Conservation (phyloP, 1,139 yeast genomes). For the Pichia sp. region DNA sequence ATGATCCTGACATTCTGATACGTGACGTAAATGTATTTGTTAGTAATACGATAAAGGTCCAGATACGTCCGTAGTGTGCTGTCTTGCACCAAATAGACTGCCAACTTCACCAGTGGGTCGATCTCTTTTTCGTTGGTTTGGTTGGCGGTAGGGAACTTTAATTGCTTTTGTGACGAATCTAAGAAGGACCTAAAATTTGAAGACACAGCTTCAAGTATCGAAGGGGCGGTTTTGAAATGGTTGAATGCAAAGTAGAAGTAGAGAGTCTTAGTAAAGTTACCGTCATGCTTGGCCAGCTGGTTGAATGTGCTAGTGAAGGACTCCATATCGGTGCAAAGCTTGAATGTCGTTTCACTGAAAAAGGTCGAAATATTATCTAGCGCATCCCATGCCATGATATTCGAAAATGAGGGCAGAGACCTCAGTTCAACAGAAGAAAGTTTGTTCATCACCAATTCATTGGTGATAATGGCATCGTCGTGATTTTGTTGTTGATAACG, state of each 20-base stretch:
- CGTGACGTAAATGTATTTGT: constrained; percentile 39
- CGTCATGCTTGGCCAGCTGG: not conserved
- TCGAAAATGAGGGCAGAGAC: constrained; percentile 17
- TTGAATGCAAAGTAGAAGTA: constrained; percentile 20
- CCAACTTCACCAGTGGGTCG: constrained; percentile 31
- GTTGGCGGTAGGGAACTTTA: constrained; percentile 43
- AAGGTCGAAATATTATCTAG: constrained; percentile 6
- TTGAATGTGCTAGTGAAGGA: constrained; percentile 5
- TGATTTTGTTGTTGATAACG: not conserved
- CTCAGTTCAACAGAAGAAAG: constrained; percentile 5
- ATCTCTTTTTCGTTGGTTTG: constrained; percentile 34
- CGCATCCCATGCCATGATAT: constrained; percentile 19
- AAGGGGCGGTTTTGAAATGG: constrained; percentile 10
- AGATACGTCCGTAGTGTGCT: constrained; percentile 14
- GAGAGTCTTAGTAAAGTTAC: constrained; percentile 9
- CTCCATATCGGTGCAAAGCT: not conserved
- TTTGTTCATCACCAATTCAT: constrained; percentile 2
- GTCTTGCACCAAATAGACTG: constrained; percentile 32
- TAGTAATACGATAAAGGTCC: constrained; percentile 25
- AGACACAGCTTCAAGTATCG: constrained; percentile 2
- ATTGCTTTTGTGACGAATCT: constrained; percentile 21
- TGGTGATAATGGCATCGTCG: not conserved
- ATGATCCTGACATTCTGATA: constrained; percentile 45
- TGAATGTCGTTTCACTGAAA: not conserved
- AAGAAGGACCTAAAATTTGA: constrained; percentile 10